Percentiles rank a stretch among this genome's conserved stretches.
phyloP scores from a whole-genome alignment of 1,139 yeast genomes.

The Taiozyma onychis region DNA sequence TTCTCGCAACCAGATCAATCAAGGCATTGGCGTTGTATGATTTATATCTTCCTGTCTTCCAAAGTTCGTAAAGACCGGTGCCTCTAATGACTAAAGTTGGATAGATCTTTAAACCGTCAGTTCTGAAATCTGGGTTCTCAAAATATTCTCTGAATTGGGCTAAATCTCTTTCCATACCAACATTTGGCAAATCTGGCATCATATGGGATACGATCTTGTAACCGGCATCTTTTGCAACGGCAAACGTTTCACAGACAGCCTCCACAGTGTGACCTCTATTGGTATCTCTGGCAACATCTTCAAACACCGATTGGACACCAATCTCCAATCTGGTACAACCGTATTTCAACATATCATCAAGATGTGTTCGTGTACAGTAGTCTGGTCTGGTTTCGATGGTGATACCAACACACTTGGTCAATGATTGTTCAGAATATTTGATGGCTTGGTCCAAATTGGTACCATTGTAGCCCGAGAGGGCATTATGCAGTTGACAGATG shows the following conservation, averaged over 20 bases:
- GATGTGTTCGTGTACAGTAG: slow-evolving; percentile 93
- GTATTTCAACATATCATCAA: slow-evolving; percentile 90
- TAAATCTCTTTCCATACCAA: slow-evolving; percentile 96
- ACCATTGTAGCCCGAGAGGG: slow-evolving; percentile 90
- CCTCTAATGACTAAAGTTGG: slow-evolving; percentile 98
- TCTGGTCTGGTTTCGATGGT: slow-evolving; percentile 99
- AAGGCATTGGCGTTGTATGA: slow-evolving; percentile 93
- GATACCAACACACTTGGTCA: slow-evolving; percentile 96
- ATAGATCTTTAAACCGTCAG: slow-evolving; percentile 92
- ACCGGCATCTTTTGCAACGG: slow-evolving; percentile 95
- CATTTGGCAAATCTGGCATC: slow-evolving; percentile 99
- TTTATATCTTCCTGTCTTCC: slow-evolving; percentile 95
- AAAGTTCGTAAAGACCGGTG: slow-evolving; percentile 91
- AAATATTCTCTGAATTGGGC: slow-evolving; percentile 95
- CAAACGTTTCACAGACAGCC: slow-evolving; percentile 94
- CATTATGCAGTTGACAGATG: slow-evolving; percentile 87
- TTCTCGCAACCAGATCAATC: slow-evolving; percentile 92
- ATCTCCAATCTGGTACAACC: slow-evolving; percentile 97
- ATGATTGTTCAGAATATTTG: slow-evolving; percentile 83
- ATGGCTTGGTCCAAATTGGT: slow-evolving; percentile 87
- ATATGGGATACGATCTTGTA: slow-evolving; percentile 96
- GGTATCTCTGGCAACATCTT: slow-evolving; percentile 97
- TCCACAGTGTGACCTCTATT: slow-evolving; percentile 97
- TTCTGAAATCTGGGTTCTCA: slow-evolving; percentile 94
- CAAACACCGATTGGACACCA: slow-evolving; percentile 96